Conservation (phyloP, 441 rosid species). For the Gossypium gossypioides region DNA sequence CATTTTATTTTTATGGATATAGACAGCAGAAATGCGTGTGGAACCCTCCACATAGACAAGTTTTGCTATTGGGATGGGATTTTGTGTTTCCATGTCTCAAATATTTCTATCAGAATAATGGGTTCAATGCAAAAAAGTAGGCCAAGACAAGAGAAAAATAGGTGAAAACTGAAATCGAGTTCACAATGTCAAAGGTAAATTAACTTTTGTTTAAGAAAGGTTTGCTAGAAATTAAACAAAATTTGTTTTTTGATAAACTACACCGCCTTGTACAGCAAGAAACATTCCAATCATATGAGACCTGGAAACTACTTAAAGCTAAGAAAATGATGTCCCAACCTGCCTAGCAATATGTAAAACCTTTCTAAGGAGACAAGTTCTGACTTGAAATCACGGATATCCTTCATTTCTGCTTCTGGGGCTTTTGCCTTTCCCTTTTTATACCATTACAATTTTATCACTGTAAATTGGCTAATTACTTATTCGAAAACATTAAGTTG, state of each 20-base stretch:
- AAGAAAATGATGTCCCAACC: background rate
- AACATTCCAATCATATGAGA: background rate
- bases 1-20: background rate
- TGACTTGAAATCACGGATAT: background rate
- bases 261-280: background rate
- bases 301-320: background rate
- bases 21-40: conserved; percentile 6
- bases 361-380: background rate
- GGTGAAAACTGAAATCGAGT: background rate
- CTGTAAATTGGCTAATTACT: too few species aligned
- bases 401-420: background rate
- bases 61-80: background rate
- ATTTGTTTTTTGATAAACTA: background rate
- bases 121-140: background rate
- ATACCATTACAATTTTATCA: too few species aligned
- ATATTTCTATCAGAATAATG: background rate
- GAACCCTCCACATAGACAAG: conserved; percentile 1
- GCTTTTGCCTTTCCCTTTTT: background rate
- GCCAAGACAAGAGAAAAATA: background rate
- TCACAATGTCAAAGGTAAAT: background rate
- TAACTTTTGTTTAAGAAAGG: background rate
- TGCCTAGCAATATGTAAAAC: background rate
- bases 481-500: too few species aligned
- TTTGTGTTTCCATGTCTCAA: background rate
- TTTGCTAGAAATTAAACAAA: background rate